These are phyloP conservation scores for Hysterium pulicare DNA, from an alignment of 2,329 filamentous ascomycete genomes.

Conservation along the genomic window DNA sequence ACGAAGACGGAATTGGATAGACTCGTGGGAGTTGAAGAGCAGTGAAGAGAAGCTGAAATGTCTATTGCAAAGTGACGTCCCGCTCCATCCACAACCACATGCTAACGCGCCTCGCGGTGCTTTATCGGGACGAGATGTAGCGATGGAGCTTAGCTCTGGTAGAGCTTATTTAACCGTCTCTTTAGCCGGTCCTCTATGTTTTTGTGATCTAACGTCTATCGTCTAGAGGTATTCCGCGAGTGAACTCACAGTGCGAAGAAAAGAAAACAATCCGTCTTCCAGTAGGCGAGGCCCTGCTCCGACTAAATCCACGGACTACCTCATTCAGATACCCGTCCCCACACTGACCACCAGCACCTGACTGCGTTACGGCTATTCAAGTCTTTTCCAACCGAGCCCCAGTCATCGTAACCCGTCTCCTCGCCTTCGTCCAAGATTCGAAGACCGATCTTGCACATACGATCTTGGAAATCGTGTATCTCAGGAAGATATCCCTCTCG, in stretches of 20 bases:
- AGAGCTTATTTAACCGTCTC: conserved; percentile 25
- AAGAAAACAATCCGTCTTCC: neutral
- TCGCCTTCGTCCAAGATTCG: conserved; percentile 58
- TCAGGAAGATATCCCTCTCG: conserved; percentile 68
- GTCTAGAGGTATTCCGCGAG: no score
- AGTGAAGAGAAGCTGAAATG: no score
- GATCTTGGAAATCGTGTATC: conserved; percentile 58
- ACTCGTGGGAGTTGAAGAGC: no score
- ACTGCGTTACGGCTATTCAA: conserved; percentile 50
- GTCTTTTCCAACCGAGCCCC: conserved; percentile 50
- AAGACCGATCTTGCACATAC: conserved; percentile 56
- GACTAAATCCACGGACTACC: conserved; percentile 1
- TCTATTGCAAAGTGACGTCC: no score
- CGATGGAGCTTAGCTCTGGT: conserved; percentile 6
- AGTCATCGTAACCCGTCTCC: conserved; percentile 69
- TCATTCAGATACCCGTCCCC: conserved; percentile 27
- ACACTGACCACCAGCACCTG: conserved; percentile 69
- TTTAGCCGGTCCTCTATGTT: conserved; percentile 30
- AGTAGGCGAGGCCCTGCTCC: no score
- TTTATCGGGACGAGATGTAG: no score
- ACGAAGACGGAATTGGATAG: no score
- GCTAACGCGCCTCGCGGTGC: no score
- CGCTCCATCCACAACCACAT: no score
- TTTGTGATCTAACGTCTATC: neutral
- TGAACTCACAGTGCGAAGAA: neutral